Percentiles rank a stretch among this genome's conserved stretches.
These are phyloP conservation scores for Neltuma alba DNA, from an alignment of 306 rosid species.

Conservation along the genomic window DNA sequence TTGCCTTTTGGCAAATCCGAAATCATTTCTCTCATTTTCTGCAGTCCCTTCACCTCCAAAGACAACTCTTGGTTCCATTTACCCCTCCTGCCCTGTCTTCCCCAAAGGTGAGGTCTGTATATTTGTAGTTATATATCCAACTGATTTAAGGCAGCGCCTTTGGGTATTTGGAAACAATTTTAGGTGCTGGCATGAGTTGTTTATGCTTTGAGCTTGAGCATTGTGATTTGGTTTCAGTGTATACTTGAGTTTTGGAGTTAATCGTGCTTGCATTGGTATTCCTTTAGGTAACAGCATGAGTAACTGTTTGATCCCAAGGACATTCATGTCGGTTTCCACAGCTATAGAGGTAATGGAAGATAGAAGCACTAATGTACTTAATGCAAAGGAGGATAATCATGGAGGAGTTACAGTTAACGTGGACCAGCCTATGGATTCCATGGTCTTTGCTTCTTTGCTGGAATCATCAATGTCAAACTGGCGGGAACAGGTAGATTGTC, in stretches of 20 bases:
- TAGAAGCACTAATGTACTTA: slow-evolving; percentile 33
- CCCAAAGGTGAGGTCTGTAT: slow-evolving; percentile 27
- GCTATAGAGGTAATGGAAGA: slow-evolving; percentile 34
- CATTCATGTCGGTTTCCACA: too few relatives aligned
- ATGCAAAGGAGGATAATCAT: slow-evolving; percentile 55
- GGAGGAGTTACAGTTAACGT: slow-evolving; percentile 72
- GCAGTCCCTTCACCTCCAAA: slow-evolving; percentile 17
- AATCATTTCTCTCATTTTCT: slow-evolving; percentile 18
- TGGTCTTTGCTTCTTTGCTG: slow-evolving; percentile 51
- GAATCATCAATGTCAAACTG: slow-evolving; percentile 63
- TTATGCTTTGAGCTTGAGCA: not conserved
- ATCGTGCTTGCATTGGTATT: not conserved
- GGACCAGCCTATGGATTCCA: slow-evolving; percentile 56
- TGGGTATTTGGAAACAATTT: not conserved
- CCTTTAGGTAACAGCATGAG: too few relatives aligned
- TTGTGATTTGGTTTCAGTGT: not conserved
- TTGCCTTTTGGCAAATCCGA: slow-evolving; percentile 23
- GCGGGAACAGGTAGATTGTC: slow-evolving; percentile 57
- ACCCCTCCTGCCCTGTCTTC: too few relatives aligned
- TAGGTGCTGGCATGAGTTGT: not conserved
- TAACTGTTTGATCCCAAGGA: too few relatives aligned
- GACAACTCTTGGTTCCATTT: slow-evolving; percentile 25
- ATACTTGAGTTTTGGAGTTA: not conserved
- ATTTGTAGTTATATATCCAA: not conserved
- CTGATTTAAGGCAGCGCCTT: not conserved